Evolutionary conservation across 2,329 filamentous ascomycete genomes (phyloP).

Genomic region (Neofusicoccum sp.): DNA sequence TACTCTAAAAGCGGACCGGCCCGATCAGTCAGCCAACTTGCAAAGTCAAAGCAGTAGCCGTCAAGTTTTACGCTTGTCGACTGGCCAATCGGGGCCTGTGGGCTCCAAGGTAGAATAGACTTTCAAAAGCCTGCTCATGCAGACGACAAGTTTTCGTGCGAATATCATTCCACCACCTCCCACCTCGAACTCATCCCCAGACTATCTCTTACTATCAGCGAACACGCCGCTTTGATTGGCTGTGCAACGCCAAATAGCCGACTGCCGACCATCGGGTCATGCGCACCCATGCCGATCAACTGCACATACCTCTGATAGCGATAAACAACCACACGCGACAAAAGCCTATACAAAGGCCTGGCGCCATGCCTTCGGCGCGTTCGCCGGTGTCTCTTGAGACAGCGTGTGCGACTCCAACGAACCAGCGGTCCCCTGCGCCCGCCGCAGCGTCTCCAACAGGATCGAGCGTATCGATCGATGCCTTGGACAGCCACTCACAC

Average conservation of each 20-base stretch:
- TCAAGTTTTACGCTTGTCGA: neutral
- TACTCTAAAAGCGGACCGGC: too few species aligned
- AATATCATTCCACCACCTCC: neutral
- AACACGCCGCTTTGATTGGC: neutral
- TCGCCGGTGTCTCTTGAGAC: neutral
- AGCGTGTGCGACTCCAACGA: neutral
- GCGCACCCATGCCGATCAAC: constrained; percentile 9
- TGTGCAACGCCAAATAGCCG: constrained; percentile 9
- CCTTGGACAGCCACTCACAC: neutral
- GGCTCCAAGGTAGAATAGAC: neutral
- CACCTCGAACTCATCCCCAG: neutral
- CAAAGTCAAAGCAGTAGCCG: too few species aligned
- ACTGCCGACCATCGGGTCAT: constrained; percentile 9
- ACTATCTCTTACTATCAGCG: neutral
- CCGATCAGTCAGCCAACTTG: too few species aligned
- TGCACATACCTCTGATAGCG: neutral
- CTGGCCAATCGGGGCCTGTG: neutral
- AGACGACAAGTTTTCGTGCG: too few species aligned
- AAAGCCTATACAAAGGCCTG: neutral
- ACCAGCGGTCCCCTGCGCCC: neutral
- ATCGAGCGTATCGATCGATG: neutral
- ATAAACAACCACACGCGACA: neutral
- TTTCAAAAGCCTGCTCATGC: neutral
- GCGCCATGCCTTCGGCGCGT: neutral
- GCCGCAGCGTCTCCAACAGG: neutral